These are phyloP conservation scores for Neonectria neomacrospora DNA, from an alignment of 2,329 filamentous ascomycete genomes.

Conservation along the genomic window DNA sequence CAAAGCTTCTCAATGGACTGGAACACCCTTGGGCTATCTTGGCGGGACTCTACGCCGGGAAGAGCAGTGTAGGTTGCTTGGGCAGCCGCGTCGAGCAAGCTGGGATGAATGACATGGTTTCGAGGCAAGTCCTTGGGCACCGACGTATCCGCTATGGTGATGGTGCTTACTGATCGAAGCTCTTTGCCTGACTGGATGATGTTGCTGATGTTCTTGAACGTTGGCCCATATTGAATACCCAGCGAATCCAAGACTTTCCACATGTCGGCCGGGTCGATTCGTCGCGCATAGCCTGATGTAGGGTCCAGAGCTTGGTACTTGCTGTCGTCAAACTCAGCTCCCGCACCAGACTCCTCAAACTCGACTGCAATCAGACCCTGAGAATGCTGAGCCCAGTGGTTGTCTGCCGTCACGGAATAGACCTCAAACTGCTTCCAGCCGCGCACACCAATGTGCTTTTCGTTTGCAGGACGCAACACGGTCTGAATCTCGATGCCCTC, in stretches of 20 bases:
- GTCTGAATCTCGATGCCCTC: constrained; percentile 1
- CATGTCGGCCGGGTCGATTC: background rate
- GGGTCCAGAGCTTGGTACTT: no score
- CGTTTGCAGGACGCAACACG: background rate
- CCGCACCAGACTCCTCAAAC: no score
- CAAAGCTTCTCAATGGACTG: background rate
- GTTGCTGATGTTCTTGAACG: background rate
- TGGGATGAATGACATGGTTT: background rate
- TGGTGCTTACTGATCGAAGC: no score
- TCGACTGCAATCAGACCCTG: constrained; percentile 1
- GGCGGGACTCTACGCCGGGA: background rate
- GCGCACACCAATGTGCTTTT: background rate
- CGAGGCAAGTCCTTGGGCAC: background rate
- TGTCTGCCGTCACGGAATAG: background rate
- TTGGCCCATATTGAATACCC: background rate
- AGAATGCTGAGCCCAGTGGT: constrained; percentile 1
- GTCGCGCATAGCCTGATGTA: background rate
- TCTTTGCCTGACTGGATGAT: background rate
- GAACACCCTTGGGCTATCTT: background rate
- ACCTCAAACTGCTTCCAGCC: constrained; percentile 9
- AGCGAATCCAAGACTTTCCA: background rate
- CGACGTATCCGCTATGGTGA: no score
- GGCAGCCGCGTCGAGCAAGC: background rate
- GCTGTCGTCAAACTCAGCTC: no score
- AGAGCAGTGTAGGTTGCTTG: background rate